phyloP scores from a whole-genome alignment of 2,329 filamentous ascomycete genomes.

The Tolypocladium pustulatum region DNA sequence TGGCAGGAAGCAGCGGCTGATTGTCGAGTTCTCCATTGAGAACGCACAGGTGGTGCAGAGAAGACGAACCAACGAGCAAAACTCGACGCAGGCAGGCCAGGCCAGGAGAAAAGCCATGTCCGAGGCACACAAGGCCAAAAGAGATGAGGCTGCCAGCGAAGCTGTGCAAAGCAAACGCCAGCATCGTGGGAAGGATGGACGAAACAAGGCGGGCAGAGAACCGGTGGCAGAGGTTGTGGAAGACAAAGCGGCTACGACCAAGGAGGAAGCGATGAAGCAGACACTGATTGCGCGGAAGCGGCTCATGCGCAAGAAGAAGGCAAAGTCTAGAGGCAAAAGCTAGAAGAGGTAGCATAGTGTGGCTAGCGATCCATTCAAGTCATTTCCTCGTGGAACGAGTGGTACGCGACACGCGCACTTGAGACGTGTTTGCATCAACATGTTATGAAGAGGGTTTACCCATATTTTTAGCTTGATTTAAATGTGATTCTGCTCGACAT shows the following conservation, averaged over 20 bases:
- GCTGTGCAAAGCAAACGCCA: not conserved
- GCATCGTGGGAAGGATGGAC: not conserved
- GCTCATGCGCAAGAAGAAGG: slow-evolving; percentile 63
- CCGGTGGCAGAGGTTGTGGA: not conserved
- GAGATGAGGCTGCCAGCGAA: slow-evolving; percentile 16
- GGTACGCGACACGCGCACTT: not conserved
- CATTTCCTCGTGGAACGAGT: not conserved
- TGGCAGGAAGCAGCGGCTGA: slow-evolving; percentile 78
- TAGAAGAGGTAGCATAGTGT: not conserved
- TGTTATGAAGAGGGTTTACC: too few relatives aligned
- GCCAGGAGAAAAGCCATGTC: slow-evolving; percentile 5
- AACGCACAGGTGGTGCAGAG: slow-evolving; percentile 92
- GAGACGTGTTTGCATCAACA: too few relatives aligned
- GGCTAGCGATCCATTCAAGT: not conserved
- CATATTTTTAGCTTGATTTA: not conserved
- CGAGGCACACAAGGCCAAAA: slow-evolving; percentile 16
- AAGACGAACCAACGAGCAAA: slow-evolving; percentile 34
- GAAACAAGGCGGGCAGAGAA: not conserved
- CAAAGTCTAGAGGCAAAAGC: slow-evolving; percentile 18
- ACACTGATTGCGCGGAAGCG: slow-evolving; percentile 81
- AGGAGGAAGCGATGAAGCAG: slow-evolving; percentile 40
- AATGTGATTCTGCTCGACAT: not conserved
- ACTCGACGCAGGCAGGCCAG: slow-evolving; percentile 17
- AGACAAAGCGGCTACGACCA: slow-evolving; percentile 22
- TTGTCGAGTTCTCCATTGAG: slow-evolving; percentile 96